Percentiles rank a stretch among this genome's conserved stretches.
These are phyloP conservation scores for Sphagnum tenellum DNA, from an alignment of 225 moss, liverwort and hornwort species.

Conservation along the genomic window DNA sequence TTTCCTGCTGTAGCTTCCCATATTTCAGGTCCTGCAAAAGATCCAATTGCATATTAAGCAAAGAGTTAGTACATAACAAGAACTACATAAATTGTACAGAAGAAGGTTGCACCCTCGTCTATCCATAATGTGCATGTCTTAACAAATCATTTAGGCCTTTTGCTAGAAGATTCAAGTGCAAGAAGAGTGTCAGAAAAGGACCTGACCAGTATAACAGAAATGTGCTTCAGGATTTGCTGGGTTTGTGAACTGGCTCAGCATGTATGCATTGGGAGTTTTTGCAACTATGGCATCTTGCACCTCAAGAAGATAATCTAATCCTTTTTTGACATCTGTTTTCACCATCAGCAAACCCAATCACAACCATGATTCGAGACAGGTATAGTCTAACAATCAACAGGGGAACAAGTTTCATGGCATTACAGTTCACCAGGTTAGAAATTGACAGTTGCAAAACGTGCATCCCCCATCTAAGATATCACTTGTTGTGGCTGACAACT, in stretches of 20 bases:
- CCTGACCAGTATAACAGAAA: slow-evolving; percentile 48
- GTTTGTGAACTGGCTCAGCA: slow-evolving; percentile 64
- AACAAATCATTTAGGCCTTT: no score
- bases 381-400: background rate
- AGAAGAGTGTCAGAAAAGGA: background rate
- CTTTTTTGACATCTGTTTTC: slow-evolving; percentile 24
- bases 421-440: no score
- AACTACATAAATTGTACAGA: no score
- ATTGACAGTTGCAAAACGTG: no score
- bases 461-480: background rate
- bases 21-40: slow-evolving; percentile 58
- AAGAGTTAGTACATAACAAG: no score
- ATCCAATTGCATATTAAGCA: no score
- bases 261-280: slow-evolving; percentile 42
- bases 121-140: no score
- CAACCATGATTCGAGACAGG: background rate
- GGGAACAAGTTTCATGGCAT: background rate
- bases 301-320: slow-evolving; percentile 24
- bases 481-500: background rate
- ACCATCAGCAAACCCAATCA: slow-evolving; percentile 15
- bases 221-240: slow-evolving; percentile 60
- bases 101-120: no score
- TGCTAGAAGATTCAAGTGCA: no score
- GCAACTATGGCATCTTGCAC: slow-evolving; percentile 37
- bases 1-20: slow-evolving; percentile 72